phyloP scores from a whole-genome alignment of 768 basidiomycete species.

The Leucosporidium creatinivorum region DNA sequence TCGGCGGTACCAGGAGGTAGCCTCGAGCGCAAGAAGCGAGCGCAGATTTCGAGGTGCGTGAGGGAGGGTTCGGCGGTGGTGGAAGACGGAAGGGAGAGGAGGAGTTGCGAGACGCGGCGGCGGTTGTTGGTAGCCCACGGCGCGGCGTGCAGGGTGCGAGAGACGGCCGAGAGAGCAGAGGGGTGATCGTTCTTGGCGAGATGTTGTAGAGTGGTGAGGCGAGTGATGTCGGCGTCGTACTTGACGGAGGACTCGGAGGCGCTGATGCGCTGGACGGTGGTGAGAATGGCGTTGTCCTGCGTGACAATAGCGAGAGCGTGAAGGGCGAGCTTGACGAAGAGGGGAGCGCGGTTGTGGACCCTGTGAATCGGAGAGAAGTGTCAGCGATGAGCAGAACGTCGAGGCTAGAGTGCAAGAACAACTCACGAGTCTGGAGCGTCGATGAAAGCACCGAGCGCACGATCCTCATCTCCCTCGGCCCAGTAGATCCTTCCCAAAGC shows the following conservation, averaged over 20 bases:
- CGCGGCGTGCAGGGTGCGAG: constrained; percentile 20
- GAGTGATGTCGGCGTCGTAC: constrained; percentile 15
- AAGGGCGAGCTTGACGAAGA: constrained; percentile 21
- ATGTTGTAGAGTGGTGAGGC: constrained; percentile 5
- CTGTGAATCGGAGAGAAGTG: not conserved
- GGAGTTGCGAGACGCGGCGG: constrained; percentile 10
- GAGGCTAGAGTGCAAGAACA: not conserved
- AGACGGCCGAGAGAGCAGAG: constrained; percentile 8
- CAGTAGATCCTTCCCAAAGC: constrained; percentile 9
- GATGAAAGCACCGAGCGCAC: constrained; percentile 5
- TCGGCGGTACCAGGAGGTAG: not conserved
- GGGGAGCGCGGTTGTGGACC: constrained; percentile 6
- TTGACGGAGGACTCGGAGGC: constrained; percentile 8
- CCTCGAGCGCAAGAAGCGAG: constrained; percentile 12
- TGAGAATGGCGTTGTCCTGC: constrained; percentile 12
- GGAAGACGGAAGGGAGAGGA: not conserved
- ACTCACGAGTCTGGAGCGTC: constrained; percentile 24
- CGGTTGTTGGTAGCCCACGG: constrained; percentile 22
- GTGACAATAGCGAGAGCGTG: constrained; percentile 23
- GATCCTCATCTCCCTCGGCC: constrained; percentile 26
- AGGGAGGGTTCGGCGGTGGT: not conserved
- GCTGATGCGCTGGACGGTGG: not conserved
- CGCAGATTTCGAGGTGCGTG: constrained; percentile 16
- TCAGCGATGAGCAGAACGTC: not conserved
- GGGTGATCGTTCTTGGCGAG: constrained; percentile 7